phyloP scores from a whole-genome alignment of 2,329 filamentous ascomycete species.

The Metarhizium album region DNA sequence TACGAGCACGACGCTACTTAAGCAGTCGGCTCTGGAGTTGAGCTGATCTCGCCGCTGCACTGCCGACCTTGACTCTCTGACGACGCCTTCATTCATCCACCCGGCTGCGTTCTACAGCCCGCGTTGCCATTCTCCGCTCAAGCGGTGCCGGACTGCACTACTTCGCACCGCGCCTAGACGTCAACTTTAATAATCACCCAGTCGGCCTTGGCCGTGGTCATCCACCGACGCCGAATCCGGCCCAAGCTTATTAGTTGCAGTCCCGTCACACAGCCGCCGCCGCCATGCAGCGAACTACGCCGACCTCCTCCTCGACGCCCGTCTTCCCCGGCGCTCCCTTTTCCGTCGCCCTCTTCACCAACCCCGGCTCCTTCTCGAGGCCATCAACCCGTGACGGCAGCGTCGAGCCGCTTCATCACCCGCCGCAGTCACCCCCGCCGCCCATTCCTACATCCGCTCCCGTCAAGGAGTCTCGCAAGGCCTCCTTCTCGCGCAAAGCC shows the following conservation, averaged over 20 bases:
- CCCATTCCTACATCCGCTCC: not conserved
- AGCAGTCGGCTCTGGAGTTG: not conserved
- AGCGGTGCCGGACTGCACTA: too few relatives aligned
- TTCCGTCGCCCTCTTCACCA: conserved; percentile 21
- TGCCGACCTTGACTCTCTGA: not conserved
- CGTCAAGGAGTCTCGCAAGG: conserved; percentile 33
- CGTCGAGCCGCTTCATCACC: conserved; percentile 11
- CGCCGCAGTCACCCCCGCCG: not conserved
- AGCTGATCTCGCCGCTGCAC: not conserved
- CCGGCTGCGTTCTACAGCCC: not conserved
- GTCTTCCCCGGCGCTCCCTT: conserved; percentile 27
- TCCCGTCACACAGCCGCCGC: not conserved
- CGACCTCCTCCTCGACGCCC: conserved; percentile 17
- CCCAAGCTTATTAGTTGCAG: not conserved
- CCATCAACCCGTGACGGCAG: conserved; percentile 26
- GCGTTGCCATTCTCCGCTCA: not conserved
- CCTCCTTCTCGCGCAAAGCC: conserved; percentile 42
- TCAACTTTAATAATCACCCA: not conserved
- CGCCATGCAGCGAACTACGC: conserved; percentile 7
- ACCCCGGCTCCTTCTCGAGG: conserved; percentile 16
- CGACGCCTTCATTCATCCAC: too few relatives aligned
- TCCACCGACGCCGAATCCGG: not conserved
- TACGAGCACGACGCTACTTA: too few relatives aligned
- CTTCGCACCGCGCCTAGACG: too few relatives aligned
- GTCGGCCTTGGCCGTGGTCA: not conserved